Conservation (phyloP, 352 stramenopile genomes). For the Thalassiosira delicatula region DNA sequence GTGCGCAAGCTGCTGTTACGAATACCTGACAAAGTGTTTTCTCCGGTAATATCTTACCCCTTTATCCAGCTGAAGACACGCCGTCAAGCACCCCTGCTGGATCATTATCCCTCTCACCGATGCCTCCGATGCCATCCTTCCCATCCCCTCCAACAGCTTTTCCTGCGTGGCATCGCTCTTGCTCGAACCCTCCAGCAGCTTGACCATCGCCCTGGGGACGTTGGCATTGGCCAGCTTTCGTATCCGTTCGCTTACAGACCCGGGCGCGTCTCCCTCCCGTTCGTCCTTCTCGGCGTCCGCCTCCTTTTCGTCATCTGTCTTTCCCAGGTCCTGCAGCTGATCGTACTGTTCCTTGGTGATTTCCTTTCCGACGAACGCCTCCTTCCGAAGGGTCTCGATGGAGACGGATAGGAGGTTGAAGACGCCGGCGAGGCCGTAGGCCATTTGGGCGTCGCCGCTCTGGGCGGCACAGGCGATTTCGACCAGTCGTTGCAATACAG, state of each 20-base stretch:
- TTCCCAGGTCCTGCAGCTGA: conserved; percentile 94
- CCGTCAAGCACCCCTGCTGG: conserved; percentile 85
- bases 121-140: conserved; percentile 80
- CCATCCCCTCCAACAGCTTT: conserved; percentile 75
- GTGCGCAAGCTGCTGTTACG: too few species aligned
- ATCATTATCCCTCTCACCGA: conserved; percentile 84
- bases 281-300: conserved; percentile 79
- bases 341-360: conserved; percentile 97
- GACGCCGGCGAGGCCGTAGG: conserved; percentile 93
- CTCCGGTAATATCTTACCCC: conserved; percentile 46
- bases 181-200: conserved; percentile 79
- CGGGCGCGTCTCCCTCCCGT: conserved; percentile 67
- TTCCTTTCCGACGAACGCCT: conserved; percentile 95
- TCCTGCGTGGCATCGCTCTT: conserved; percentile 72
- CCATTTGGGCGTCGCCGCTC: conserved; percentile 64
- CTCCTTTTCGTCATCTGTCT: conserved; percentile 92
- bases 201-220: conserved; percentile 78
- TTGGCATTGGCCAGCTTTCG: conserved; percentile 76
- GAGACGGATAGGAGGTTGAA: conserved; percentile 93
- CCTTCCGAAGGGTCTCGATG: conserved; percentile 92
- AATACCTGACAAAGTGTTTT: not conserved
- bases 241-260: conserved; percentile 79
- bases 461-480: conserved; percentile 66
- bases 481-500: conserved; percentile 73
- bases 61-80: conserved; percentile 80